A percentile compares a stretch with the other conserved stretches of the same genome.
phyloP scores from a whole-genome alignment of 257 asterid genomes.

The Coffea canephora region DNA sequence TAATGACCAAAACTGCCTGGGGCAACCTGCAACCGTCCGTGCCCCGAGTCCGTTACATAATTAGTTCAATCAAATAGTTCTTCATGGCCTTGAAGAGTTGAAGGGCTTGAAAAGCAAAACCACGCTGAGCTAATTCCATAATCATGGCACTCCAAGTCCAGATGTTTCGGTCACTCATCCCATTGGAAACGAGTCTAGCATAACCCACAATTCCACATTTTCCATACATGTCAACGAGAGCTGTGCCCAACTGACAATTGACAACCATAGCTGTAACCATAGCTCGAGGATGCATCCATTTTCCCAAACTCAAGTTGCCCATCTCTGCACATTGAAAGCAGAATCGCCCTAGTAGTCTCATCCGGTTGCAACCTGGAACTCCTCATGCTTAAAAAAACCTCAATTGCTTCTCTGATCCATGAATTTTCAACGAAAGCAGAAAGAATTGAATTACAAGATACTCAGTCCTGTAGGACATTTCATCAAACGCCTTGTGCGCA shows the following conservation, averaged over 20 bases:
- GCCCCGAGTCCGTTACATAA: no score
- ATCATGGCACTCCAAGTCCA: slow-evolving; percentile 94
- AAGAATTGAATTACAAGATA: slow-evolving; percentile 78
- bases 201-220: slow-evolving; percentile 56
- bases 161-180: slow-evolving; percentile 49
- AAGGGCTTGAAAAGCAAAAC: slow-evolving; percentile 51
- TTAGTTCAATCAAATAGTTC: slow-evolving; percentile 37
- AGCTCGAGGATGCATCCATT: slow-evolving; percentile 67
- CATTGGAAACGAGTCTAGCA: slow-evolving; percentile 50
- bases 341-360: slow-evolving; percentile 69
- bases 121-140: slow-evolving; percentile 72
- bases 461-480: slow-evolving; percentile 55
- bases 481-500: slow-evolving; percentile 55
- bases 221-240: slow-evolving; percentile 79
- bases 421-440: slow-evolving; percentile 45
- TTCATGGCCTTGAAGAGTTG: slow-evolving; percentile 48
- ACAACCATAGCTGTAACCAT: slow-evolving; percentile 47
- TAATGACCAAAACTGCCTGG: no score
- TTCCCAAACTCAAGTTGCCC: slow-evolving; percentile 65
- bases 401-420: slow-evolving; percentile 45
- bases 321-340: slow-evolving; percentile 67
- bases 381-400: slow-evolving; percentile 50
- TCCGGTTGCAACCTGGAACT: slow-evolving; percentile 39
- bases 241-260: slow-evolving; percentile 61
- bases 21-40: no score